These are phyloP conservation scores for Aureobasidium sp. DNA, from an alignment of 2,329 filamentous ascomycete species.

Conservation along the genomic window DNA sequence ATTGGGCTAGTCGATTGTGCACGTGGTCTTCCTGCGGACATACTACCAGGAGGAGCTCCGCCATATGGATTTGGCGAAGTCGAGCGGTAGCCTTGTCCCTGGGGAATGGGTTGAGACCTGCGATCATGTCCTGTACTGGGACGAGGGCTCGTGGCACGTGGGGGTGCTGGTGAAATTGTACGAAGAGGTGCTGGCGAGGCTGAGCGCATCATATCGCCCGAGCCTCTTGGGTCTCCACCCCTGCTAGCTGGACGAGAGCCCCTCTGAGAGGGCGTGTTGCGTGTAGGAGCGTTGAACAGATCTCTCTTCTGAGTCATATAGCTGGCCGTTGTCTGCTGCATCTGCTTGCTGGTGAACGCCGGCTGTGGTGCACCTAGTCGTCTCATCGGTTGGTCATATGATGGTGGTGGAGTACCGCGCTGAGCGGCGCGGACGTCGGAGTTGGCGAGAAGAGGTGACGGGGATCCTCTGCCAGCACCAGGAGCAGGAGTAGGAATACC, in stretches of 20 bases:
- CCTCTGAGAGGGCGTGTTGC: constrained; percentile 23
- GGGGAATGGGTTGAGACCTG: constrained; percentile 29
- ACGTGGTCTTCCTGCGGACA: constrained; percentile 20
- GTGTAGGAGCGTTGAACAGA: constrained; percentile 49
- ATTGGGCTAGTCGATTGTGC: constrained; percentile 34
- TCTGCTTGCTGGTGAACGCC: constrained; percentile 84
- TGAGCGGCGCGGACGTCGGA: constrained; percentile 46
- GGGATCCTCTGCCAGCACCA: constrained; percentile 34
- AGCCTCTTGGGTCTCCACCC: constrained; percentile 35
- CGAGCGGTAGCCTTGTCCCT: constrained; percentile 33
- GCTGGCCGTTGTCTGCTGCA: constrained; percentile 90
- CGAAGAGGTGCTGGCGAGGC: constrained; percentile 62
- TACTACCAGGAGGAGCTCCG: constrained; percentile 20
- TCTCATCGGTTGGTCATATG: constrained; percentile 68
- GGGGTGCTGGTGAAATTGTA: constrained; percentile 36
- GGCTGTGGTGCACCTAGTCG: constrained; percentile 81
- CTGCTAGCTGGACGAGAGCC: constrained; percentile 50
- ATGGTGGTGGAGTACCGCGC: constrained; percentile 74
- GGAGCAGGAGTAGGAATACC: constrained; percentile 75
- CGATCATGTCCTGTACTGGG: constrained; percentile 5
- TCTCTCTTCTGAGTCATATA: constrained; percentile 75
- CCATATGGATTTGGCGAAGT: constrained; percentile 58
- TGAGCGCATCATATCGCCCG: constrained; percentile 37
- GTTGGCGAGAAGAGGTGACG: constrained; percentile 34
- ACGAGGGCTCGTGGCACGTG: constrained; percentile 5